A percentile compares a stretch with the other conserved stretches of the same genome.
These are phyloP conservation scores for Scheffersomyces illinoinensis DNA, from an alignment of 1,139 yeast species.

Conservation along the genomic window DNA sequence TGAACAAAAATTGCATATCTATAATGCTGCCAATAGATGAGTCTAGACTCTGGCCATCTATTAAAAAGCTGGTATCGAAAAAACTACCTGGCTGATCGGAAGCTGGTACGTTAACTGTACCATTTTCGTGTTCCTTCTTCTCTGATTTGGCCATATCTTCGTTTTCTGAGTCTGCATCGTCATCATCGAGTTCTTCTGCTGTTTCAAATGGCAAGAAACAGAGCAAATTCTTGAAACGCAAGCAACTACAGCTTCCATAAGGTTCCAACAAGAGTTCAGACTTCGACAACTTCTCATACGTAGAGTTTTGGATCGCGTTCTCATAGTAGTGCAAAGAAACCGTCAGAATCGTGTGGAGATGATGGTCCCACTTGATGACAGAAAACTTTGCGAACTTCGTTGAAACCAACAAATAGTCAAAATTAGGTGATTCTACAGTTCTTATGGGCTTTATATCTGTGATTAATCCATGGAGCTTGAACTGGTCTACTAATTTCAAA, in stretches of 20 bases:
- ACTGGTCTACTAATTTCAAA: constrained; percentile 63
- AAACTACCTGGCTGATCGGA: constrained; percentile 13
- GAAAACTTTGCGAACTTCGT: constrained; percentile 80
- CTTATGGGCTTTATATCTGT: constrained; percentile 57
- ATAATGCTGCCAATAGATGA: constrained; percentile 58
- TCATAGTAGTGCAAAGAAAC: constrained; percentile 88
- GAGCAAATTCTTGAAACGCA: constrained; percentile 69
- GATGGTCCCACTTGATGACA: constrained; percentile 69
- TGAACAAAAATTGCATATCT: constrained; percentile 67
- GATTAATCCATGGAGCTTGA: constrained; percentile 69
- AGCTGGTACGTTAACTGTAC: constrained; percentile 5
- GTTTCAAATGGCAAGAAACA: constrained; percentile 70
- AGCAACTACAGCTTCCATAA: constrained; percentile 56
- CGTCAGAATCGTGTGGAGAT: constrained; percentile 55
- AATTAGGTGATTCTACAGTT: constrained; percentile 47
- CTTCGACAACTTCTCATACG: constrained; percentile 45
- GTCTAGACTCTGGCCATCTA: constrained; percentile 59
- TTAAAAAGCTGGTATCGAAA: constrained; percentile 55
- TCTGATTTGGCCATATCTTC: constrained; percentile 15
- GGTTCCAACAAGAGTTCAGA: constrained; percentile 70
- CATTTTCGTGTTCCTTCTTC: constrained; percentile 11
- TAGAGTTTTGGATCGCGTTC: constrained; percentile 55
- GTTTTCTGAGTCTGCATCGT: constrained; percentile 30
- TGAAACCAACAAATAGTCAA: constrained; percentile 66
- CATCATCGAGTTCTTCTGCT: constrained; percentile 46